Evolutionary conservation across 768 basidiomycete species (phyloP).

Genomic region (Boletus vermiculosoides): DNA sequence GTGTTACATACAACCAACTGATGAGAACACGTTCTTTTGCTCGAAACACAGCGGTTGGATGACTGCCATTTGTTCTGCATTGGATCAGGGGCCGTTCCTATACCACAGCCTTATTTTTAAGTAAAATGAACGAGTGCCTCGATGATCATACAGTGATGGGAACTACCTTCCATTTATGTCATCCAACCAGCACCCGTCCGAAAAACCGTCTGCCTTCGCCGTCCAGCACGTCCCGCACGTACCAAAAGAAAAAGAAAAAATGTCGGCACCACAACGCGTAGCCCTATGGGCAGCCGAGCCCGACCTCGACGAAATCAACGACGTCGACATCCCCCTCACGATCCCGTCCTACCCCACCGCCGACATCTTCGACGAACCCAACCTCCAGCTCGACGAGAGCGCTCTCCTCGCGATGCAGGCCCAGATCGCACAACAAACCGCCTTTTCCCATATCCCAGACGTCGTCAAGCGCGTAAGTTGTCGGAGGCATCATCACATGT

Average conservation of each 20-base stretch:
- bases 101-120: no score
- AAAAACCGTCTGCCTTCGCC: neutral
- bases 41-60: no score
- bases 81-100: no score
- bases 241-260: slow-evolving; percentile 4
- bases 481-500: neutral
- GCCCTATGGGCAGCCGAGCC: slow-evolving; percentile 75
- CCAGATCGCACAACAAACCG: slow-evolving; percentile 80
- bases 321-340: slow-evolving; percentile 55
- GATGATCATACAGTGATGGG: neutral
- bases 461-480: slow-evolving; percentile 78
- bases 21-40: no score
- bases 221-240: neutral
- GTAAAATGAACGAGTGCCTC: no score
- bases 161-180: slow-evolving; percentile 16
- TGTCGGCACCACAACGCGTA: slow-evolving; percentile 64
- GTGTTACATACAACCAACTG: neutral
- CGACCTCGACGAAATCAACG: slow-evolving; percentile 70
- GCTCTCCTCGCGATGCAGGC: slow-evolving; percentile 74
- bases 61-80: no score
- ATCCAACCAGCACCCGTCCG: neutral
- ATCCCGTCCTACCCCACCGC: slow-evolving; percentile 28
- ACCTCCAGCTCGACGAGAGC: slow-evolving; percentile 69
- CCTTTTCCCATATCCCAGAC: slow-evolving; percentile 82
- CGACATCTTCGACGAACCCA: slow-evolving; percentile 33